Conservation (phyloP, 2,329 filamentous ascomycete genomes). For the Chaetomium strumarium region DNA sequence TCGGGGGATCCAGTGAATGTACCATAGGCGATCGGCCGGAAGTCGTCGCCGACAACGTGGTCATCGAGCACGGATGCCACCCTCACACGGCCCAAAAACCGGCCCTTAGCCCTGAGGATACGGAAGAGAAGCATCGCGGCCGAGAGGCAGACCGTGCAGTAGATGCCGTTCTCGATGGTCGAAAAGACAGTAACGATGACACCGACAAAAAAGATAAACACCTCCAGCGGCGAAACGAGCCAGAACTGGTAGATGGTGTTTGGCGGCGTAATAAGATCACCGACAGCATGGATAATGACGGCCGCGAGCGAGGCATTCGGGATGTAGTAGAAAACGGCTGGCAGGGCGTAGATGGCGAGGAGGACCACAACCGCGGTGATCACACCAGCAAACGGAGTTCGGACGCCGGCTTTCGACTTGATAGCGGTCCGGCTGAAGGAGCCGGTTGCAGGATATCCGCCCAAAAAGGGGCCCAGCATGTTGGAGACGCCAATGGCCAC, state of each 20-base stretch:
- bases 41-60: slow-evolving; percentile 60
- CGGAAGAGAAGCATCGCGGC: slow-evolving; percentile 76
- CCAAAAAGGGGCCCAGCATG: slow-evolving; percentile 83
- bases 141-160: slow-evolving; percentile 74
- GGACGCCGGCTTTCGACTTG: slow-evolving; percentile 76
- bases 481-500: slow-evolving; percentile 93
- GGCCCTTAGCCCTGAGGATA: slow-evolving; percentile 73
- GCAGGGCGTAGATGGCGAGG: slow-evolving; percentile 70
- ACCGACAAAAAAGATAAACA: slow-evolving; percentile 87
- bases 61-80: slow-evolving; percentile 81
- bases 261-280: slow-evolving; percentile 84
- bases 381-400: slow-evolving; percentile 70
- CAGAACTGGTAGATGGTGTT: slow-evolving; percentile 94
- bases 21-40: slow-evolving; percentile 46
- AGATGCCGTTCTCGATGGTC: slow-evolving; percentile 87
- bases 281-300: slow-evolving; percentile 94
- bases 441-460: slow-evolving; percentile 86
- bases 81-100: slow-evolving; percentile 76
- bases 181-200: slow-evolving; percentile 86
- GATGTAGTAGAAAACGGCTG: slow-evolving; percentile 85
- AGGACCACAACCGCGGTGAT: slow-evolving; percentile 73
- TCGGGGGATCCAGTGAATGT: slow-evolving; percentile 45
- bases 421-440: slow-evolving; percentile 66
- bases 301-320: slow-evolving; percentile 73
- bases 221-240: slow-evolving; percentile 84